phyloP scores from a whole-genome alignment of 345 rosid species.

The Microcos paniculata region DNA sequence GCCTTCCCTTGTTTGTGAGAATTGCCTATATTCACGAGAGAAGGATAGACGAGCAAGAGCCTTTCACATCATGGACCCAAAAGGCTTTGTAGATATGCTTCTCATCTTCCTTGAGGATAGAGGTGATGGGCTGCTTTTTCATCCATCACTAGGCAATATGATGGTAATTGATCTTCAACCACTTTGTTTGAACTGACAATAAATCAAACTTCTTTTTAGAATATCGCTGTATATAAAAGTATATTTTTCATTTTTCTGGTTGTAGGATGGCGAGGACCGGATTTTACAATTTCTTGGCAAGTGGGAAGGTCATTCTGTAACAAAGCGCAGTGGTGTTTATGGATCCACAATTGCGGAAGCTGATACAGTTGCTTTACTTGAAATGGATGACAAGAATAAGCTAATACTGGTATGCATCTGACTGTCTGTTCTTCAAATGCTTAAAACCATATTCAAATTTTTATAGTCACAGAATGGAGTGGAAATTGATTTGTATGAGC shows the following conservation, averaged over 20 bases:
- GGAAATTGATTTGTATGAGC: not conserved
- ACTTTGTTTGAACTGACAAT: conserved; percentile 10
- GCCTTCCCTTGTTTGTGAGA: conserved; percentile 86
- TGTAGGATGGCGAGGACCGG: conserved; percentile 49
- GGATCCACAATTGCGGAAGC: conserved; percentile 84
- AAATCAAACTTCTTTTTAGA: not conserved
- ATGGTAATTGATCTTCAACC: conserved; percentile 27
- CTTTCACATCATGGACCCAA: conserved; percentile 86
- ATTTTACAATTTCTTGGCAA: conserved; percentile 73
- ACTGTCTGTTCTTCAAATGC: conserved; percentile 11
- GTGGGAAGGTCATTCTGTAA: conserved; percentile 85
- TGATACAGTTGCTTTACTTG: conserved; percentile 51
- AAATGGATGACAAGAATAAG: conserved; percentile 64
- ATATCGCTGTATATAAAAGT: not conserved
- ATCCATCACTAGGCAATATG: conserved; percentile 51
- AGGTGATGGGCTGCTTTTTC: conserved; percentile 36
- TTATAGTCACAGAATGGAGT: not conserved
- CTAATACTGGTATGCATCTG: conserved; percentile 57
- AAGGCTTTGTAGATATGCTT: conserved; percentile 81
- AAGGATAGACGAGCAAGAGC: conserved; percentile 78
- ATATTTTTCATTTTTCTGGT: conserved; percentile 10
- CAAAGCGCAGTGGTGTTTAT: conserved; percentile 89
- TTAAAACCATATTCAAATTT: not conserved
- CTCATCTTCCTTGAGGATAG: conserved; percentile 82
- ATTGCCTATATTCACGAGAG: conserved; percentile 69